Conservation (phyloP, 805 yeast species). For the Candida ulmi region DNA sequence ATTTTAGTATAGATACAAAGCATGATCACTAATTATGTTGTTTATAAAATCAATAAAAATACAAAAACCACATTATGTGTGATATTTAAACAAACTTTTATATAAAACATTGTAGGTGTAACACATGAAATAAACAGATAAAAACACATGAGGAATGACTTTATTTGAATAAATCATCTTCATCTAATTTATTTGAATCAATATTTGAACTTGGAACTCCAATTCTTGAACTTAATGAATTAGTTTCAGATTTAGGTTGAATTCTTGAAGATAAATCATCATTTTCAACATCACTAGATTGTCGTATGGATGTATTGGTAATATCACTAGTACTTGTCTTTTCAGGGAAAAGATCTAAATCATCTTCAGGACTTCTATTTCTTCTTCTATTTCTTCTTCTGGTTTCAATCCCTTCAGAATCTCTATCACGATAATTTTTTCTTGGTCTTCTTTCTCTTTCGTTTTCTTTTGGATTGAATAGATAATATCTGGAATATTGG, state of each 20-base stretch:
- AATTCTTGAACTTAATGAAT: neutral
- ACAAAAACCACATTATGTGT: no score
- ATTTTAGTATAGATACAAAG: no score
- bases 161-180: conserved; percentile 10
- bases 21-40: no score
- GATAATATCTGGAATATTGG: conserved; percentile 21
- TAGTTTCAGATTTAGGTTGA: neutral
- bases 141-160: no score
- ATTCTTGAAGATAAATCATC: conserved; percentile 3
- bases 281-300: neutral
- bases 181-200: conserved; percentile 3
- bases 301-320: no score
- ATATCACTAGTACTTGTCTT: neutral
- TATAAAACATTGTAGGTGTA: no score
- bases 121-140: no score
- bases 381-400: conserved; percentile 8
- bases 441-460: conserved; percentile 1
- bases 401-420: conserved; percentile 13
- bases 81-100: no score
- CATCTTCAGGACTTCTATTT: conserved; percentile 9
- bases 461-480: conserved; percentile 20
- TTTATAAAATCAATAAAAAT: no score
- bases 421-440: neutral
- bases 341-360: conserved; percentile 19
- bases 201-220: neutral